These are phyloP conservation scores for Naganishia liquefaciens DNA, from an alignment of 1,284 basidiomycete species.

Conservation along the genomic window DNA sequence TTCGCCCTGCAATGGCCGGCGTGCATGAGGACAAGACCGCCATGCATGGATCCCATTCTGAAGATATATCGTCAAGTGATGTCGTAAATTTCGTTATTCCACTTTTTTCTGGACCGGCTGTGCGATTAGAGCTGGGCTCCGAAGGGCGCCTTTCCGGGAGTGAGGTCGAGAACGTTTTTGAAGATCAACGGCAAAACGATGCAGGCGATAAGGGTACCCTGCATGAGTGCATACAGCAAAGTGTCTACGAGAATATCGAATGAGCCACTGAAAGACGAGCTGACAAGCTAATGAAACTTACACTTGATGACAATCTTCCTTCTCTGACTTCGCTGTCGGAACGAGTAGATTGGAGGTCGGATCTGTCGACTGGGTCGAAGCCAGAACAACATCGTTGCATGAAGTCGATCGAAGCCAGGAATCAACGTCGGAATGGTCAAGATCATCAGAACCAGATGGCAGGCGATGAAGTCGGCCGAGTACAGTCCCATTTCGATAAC, in stretches of 20 bases:
- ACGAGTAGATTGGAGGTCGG: slow-evolving; percentile 86
- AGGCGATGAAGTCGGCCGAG: slow-evolving; percentile 70
- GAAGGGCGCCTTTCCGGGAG: slow-evolving; percentile 39
- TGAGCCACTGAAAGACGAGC: slow-evolving; percentile 11
- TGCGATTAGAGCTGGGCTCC: slow-evolving; percentile 22
- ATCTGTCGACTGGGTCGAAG: slow-evolving; percentile 72
- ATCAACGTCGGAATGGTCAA: slow-evolving; percentile 78
- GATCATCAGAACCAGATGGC: slow-evolving; percentile 64
- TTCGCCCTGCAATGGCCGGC: slow-evolving; percentile 8
- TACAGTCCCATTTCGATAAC: slow-evolving; percentile 94
- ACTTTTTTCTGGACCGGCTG: neutral
- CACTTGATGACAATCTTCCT: slow-evolving; percentile 71
- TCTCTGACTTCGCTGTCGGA: slow-evolving; percentile 81
- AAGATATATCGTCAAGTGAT: slow-evolving; percentile 12
- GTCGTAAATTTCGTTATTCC: slow-evolving; percentile 23
- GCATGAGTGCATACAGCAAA: slow-evolving; percentile 73
- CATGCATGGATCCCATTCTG: slow-evolving; percentile 10
- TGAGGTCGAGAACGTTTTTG: slow-evolving; percentile 66
- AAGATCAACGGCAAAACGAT: slow-evolving; percentile 56
- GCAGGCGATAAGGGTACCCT: slow-evolving; percentile 74
- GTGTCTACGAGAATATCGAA: slow-evolving; percentile 55
- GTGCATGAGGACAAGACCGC: neutral
- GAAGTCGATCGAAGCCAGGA: slow-evolving; percentile 80
- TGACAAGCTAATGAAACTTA: slow-evolving; percentile 49
- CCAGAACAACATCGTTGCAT: slow-evolving; percentile 79